Evolutionary conservation across 805 yeast genomes (phyloP), one percentile per base, ranked within the genome.

Genomic region (Maudiozyma saulgeensis): DNA sequence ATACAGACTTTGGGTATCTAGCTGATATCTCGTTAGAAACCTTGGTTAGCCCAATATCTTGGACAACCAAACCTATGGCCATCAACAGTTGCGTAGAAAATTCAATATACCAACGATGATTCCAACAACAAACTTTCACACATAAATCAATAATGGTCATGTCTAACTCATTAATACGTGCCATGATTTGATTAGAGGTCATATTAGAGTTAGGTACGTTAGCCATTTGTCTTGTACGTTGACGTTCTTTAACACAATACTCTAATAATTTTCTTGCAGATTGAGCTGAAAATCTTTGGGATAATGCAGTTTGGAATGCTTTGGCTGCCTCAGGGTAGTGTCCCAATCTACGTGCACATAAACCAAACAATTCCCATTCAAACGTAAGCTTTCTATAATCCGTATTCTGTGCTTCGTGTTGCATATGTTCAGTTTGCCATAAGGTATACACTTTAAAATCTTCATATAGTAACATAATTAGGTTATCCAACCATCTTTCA

Each of bases 31-130:
- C 82, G 54, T 82, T 83, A 53, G 80, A 81, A 40, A 88, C 79
- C 66, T 87, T 89, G 31, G 84, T 79, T 42, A 84, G 67, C 0
- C 97, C 96, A 57, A 86, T 88, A 59, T 82, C 83, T 40, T 79
- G 79, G 23, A 87, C 81, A 49, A 88, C 71, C 48, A 74, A 77
- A 19, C 78, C 69, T 51, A 89, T 68, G 0, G 80, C 69, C n/a
- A 69, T 63, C n/a, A 81, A 62, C 44, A 88, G 70, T 44, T 72
- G 71, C 19, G 95, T 86, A 8, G 95, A 82, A 62, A 89, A 91
- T 56, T 91, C 96, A 54, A 82, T 78, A 69, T 91, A 95, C 99
- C 99, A 93, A 62, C 99, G 79, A 67, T 90, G 97, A 62, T 88
- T 85, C 97, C 98, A 95, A n/a, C 93, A 95, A n/a, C 84, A 70